A percentile compares a stretch with the other conserved stretches of the same genome.
phyloP scores from a whole-genome alignment of 2,329 filamentous ascomycete genomes.

The Arthrobotrys entomopaga region DNA sequence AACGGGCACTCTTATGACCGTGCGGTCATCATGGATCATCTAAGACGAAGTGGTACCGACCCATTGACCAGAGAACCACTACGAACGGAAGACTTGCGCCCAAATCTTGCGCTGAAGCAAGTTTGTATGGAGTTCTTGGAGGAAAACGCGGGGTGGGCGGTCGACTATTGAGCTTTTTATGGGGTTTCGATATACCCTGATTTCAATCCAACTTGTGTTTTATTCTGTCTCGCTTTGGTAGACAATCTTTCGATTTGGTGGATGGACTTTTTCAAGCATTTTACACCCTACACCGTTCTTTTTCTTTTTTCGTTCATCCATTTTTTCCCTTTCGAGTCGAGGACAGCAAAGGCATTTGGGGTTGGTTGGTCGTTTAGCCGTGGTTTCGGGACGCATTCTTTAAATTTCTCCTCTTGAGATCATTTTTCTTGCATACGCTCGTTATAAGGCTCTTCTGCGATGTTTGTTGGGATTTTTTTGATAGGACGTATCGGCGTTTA shows the following conservation, averaged over 20 bases:
- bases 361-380: too few relatives aligned
- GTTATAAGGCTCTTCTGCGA: not conserved
- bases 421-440: not conserved
- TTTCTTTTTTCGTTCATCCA: not conserved
- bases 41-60: slow-evolving; percentile 78
- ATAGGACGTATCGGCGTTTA: not conserved
- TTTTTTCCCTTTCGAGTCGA: too few relatives aligned
- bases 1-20: slow-evolving; percentile 92
- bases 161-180: slow-evolving; percentile 74
- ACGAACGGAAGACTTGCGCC: slow-evolving; percentile 74
- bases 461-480: not conserved
- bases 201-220: not conserved
- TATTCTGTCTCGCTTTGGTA: not conserved
- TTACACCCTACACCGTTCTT: not conserved
- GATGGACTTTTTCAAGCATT: not conserved
- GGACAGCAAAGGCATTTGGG: too few relatives aligned
- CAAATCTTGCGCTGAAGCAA: slow-evolving; percentile 82
- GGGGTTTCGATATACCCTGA: not conserved
- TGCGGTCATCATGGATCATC: slow-evolving; percentile 83
- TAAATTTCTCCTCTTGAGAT: not conserved
- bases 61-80: slow-evolving; percentile 84
- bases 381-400: too few relatives aligned
- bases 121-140: slow-evolving; percentile 87
- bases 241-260: not conserved
- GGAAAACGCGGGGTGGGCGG: slow-evolving; percentile 84